Conservation (phyloP, 202 grass and related monocot species). For the Tripidium arundinaceum region DNA sequence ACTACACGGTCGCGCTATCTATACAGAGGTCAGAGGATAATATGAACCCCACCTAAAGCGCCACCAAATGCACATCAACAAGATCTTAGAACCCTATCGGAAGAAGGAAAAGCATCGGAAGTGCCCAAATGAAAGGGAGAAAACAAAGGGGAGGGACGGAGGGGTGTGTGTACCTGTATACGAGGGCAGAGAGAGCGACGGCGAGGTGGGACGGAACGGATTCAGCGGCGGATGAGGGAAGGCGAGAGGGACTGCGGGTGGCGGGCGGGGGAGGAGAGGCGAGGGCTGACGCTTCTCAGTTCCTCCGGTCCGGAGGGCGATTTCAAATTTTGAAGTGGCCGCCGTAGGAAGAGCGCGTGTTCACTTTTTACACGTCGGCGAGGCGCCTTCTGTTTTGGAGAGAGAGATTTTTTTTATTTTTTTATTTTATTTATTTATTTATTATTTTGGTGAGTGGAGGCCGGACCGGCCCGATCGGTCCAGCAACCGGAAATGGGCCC, state of each 20-base stretch:
- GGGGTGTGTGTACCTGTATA: neutral
- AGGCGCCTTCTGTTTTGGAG: neutral
- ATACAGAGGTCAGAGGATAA: no score
- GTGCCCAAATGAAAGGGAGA: neutral
- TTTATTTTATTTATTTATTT: no score
- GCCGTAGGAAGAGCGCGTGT: neutral
- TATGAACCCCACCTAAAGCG: no score
- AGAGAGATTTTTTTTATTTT: no score
- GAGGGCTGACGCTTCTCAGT: neutral
- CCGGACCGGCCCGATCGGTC: no score
- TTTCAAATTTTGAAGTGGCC: slow-evolving; percentile 14
- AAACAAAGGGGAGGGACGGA: neutral
- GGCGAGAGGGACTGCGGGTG: neutral
- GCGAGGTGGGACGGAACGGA: neutral
- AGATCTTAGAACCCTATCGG: neutral
- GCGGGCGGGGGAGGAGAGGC: neutral
- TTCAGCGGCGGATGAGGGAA: no score
- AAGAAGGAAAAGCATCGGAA: neutral
- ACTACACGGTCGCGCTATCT: no score
- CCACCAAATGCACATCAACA: neutral
- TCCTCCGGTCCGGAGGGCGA: neutral
- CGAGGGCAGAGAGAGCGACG: neutral
- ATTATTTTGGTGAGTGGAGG: no score
- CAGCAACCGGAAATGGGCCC: neutral
- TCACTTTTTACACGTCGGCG: neutral